Evolutionary conservation across 768 basidiomycete species (phyloP), one percentile per base, ranked within the genome.

Genomic region (Hypholoma fasciculare): DNA sequence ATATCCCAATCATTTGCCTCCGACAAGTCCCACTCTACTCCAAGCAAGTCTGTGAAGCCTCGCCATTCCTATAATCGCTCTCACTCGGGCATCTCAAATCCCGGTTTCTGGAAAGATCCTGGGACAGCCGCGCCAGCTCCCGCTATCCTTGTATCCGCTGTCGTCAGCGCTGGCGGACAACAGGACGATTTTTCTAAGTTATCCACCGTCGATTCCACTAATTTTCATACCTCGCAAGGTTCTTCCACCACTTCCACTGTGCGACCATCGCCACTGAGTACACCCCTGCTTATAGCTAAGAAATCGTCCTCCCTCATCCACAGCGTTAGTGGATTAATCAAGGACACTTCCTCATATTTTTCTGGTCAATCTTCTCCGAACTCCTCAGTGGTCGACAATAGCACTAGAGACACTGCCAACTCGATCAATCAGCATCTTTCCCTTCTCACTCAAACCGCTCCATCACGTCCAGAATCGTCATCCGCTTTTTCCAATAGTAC

Each of bases 391-490:
- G 56, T 49, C 43, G 30, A 52, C 48, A 19, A 63, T 34, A 53
- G 20, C 40, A 52, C 49, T 57, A 52, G 49, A 54, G 57, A 61
- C 60, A 57, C 30, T 7, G 30, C 58, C 65, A 55, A 56, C 23
- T 23, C 59, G 16, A 58, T 58, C 54, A 74, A 72, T 52, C 69
- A 69, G 26, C 75, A 72, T 23, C 77, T 80, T 19, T 88, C 86
- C 14, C 76, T 88, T 23, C 78, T 88, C 38, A 84, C 84, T n/a
- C 85, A 82, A 61, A 87, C 86, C 7, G 87, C 87, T 4, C 85
- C 86, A 27, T 64, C 66, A 54, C 69, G 75, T 47, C 62, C 69
- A 7, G 61, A 69, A 12, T 60, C 69, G 3, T 61, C 69, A 12
- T 59, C 69, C 4, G 64, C 68, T 43, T 39, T 69, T n/a, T 64